A percentile compares a stretch with the other conserved stretches of the same genome.
Conservation (phyloP, 139 green algal genomes). For the Tetraselmis chui region DNA sequence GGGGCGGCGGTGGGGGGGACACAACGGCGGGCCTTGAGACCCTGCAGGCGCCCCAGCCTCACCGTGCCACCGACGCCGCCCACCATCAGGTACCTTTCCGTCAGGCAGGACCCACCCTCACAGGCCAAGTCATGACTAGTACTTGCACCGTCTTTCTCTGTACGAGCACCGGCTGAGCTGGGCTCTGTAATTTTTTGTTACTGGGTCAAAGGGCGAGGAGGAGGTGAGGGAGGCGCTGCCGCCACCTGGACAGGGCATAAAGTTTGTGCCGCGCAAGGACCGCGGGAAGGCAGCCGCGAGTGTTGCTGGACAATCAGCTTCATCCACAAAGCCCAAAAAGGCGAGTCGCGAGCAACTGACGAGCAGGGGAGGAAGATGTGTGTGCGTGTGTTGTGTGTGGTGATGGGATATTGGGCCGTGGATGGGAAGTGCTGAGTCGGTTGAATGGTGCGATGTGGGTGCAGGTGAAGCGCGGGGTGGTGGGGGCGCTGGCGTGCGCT, state of each 20-base stretch:
- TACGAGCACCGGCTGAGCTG: not conserved
- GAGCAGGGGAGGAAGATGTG: not conserved
- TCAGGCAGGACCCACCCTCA: no score
- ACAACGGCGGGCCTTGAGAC: not conserved
- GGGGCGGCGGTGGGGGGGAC: conserved; percentile 24
- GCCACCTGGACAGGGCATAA: not conserved
- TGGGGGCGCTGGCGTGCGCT: not conserved
- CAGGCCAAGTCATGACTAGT: no score
- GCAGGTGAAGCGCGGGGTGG: not conserved
- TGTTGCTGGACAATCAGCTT: not conserved
- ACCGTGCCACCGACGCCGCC: no score
- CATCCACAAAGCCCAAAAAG: not conserved
- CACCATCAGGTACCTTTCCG: no score
- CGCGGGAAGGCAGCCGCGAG: not conserved
- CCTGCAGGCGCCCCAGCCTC: no score
- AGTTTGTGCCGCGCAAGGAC: not conserved
- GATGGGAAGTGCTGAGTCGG: not conserved
- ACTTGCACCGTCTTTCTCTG: no score
- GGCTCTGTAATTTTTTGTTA: not conserved
- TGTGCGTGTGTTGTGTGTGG: not conserved
- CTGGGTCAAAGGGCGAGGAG: not conserved
- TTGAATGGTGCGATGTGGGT: not conserved
- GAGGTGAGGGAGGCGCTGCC: not conserved
- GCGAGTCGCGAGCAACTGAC: no score
- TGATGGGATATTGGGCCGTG: not conserved